These are phyloP conservation scores for Plasmopara halstedii DNA, from an alignment of 352 stramenopile genomes.

Conservation along the genomic window DNA sequence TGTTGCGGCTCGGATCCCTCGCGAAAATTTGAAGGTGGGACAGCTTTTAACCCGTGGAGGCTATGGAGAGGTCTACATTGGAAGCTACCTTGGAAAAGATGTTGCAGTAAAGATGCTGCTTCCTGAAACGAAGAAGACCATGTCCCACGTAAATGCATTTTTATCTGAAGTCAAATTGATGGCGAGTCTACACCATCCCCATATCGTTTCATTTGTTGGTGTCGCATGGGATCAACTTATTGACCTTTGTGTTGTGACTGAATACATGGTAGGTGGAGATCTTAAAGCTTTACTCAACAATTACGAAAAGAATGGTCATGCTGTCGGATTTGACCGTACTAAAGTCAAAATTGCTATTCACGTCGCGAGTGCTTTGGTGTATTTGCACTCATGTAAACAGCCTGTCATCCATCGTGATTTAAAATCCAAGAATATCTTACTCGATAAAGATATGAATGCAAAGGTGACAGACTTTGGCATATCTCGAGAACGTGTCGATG, in stretches of 20 bases:
- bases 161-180: constrained; percentile 27
- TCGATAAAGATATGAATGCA: constrained; percentile 21
- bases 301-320: constrained; percentile 15
- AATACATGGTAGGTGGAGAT: constrained; percentile 42
- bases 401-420: constrained; percentile 37
- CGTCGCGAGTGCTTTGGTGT: constrained; percentile 27
- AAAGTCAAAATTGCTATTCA: constrained; percentile 30
- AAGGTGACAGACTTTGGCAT: constrained; percentile 35
- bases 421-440: constrained; percentile 34
- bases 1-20: constrained; percentile 11
- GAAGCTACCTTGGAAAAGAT: constrained; percentile 16
- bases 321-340: constrained; percentile 19
- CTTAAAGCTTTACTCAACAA: constrained; percentile 24
- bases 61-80: constrained; percentile 25
- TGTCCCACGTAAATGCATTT: constrained; percentile 26
- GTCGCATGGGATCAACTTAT: constrained; percentile 35
- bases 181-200: constrained; percentile 25
- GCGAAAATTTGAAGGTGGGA: constrained; percentile 17
- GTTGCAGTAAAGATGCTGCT: constrained; percentile 24
- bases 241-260: constrained; percentile 32
- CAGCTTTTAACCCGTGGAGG: constrained; percentile 25
- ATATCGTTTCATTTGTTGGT: constrained; percentile 36
- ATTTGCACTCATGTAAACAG: constrained; percentile 31
- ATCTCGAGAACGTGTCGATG: constrained; percentile 26
- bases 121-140: constrained; percentile 19